Evolutionary conservation across 306 rosid genomes (phyloP).

Genomic region (Trifolium subterraneum): DNA sequence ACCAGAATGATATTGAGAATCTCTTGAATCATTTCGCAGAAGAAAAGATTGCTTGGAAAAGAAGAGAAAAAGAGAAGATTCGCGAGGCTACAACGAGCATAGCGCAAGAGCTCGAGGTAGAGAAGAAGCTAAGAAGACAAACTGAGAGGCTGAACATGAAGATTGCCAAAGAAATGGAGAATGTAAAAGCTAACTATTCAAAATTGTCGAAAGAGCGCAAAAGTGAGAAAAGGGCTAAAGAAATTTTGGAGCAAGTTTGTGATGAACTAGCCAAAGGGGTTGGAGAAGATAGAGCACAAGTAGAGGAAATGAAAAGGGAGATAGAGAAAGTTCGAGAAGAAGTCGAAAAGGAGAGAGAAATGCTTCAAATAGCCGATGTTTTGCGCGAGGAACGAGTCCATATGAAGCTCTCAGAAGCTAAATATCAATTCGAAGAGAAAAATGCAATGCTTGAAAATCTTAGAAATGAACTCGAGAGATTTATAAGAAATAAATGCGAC

Average conservation of each 20-base stretch:
- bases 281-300: conserved; percentile 80
- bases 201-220: conserved; percentile 65
- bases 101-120: conserved; percentile 69
- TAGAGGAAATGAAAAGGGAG: conserved; percentile 79
- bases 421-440: conserved; percentile 87
- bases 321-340: conserved; percentile 73
- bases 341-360: conserved; percentile 88
- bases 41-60: conserved; percentile 71
- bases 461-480: conserved; percentile 65
- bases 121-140: conserved; percentile 82
- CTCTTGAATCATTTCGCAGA: conserved; percentile 67
- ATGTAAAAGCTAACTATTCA: conserved; percentile 53
- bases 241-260: conserved; percentile 82
- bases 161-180: conserved; percentile 73
- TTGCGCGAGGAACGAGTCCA: conserved; percentile 94
- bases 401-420: conserved; percentile 94
- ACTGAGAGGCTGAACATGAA: conserved; percentile 77
- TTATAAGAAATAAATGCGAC: conserved; percentile 50
- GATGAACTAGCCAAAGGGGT: conserved; percentile 79
- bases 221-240: conserved; percentile 85
- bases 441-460: conserved; percentile 75
- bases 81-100: conserved; percentile 50
- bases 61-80: conserved; percentile 70
- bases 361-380: conserved; percentile 89
- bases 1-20: conserved; percentile 55